Evolutionary conservation across 2,329 filamentous ascomycete genomes (phyloP).

Genomic region (Beauveria brongniartii): DNA sequence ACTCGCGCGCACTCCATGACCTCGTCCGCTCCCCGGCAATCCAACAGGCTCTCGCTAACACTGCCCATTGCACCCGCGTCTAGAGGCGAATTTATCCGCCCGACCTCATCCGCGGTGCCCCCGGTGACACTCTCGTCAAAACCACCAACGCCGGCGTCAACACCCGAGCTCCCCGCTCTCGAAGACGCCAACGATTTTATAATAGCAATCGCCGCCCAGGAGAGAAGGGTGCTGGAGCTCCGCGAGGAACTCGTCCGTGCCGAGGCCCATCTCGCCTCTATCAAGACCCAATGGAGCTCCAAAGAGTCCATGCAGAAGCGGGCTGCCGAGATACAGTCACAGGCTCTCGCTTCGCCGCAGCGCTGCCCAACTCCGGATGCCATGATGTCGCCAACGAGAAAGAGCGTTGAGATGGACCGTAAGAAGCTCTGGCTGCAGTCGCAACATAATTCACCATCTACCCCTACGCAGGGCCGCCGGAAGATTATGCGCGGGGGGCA

Average conservation of each 20-base stretch:
- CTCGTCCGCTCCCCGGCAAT: slow-evolving; percentile 39
- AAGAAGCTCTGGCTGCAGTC: slow-evolving; percentile 58
- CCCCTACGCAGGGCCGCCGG: slow-evolving; percentile 37
- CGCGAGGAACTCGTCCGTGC: slow-evolving; percentile 82
- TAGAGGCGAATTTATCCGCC: slow-evolving; percentile 42
- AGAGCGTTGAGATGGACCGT: slow-evolving; percentile 60
- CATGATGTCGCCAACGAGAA: slow-evolving; percentile 26
- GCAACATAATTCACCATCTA: slow-evolving; percentile 23
- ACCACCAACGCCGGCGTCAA: slow-evolving; percentile 44
- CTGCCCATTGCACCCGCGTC: slow-evolving; percentile 49
- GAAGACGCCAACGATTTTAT: slow-evolving; percentile 62
- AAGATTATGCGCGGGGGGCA: slow-evolving; percentile 63
- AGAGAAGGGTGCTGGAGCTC: slow-evolving; percentile 82
- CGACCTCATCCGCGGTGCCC: slow-evolving; percentile 32
- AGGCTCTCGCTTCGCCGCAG: slow-evolving; percentile 27
- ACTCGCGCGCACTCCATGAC: slow-evolving; percentile 43
- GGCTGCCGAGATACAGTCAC: slow-evolving; percentile 55
- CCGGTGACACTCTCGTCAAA: slow-evolving; percentile 25
- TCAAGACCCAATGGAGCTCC: slow-evolving; percentile 78
- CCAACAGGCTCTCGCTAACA: slow-evolving; percentile 52
- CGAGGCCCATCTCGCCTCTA: slow-evolving; percentile 62
- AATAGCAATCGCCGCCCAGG: slow-evolving; percentile 84
- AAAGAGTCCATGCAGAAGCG: slow-evolving; percentile 72
- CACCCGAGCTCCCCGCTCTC: slow-evolving; percentile 34
- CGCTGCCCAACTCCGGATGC: slow-evolving; percentile 19